Evolutionary conservation across 2,329 filamentous ascomycete species (phyloP), one percentile per base, ranked within the genome.

Genomic region (Neonectria punicea): DNA sequence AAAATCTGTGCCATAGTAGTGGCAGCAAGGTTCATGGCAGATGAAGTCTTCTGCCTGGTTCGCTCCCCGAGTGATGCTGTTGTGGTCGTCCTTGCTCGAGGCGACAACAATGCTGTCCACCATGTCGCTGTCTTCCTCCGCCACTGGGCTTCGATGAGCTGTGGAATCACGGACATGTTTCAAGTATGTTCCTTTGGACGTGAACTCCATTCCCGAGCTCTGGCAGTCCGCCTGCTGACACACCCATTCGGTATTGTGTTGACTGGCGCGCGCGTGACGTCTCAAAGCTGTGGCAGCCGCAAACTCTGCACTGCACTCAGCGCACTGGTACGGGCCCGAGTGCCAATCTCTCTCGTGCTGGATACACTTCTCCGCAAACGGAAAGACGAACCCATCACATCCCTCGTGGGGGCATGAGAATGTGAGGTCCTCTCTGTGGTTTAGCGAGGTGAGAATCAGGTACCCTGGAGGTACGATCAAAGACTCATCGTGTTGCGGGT

Each of bases 311-410:
- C 36, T 16, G 9, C 74, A 76, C 11, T 74, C 60, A 0, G 64
- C 64, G 4, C 74, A 76, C 1, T 44, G 20, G 3, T 76, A 76
- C 0, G 67, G 63, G 0, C 61, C 67, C 3, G 50, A 50, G 10
- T 76, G 74, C 73, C 73, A 76, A 1, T 73, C 63, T 0, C 63
- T 32, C 1, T 75, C 66, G 16, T 76, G 74, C 5, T 65, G 57
- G n/a, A 65, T 61, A n/a, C 72, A 75, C n/a, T 73, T 70, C 5
- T 66, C n/a, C 1, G 43, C 32, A 0, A 67, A 67, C 2, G 54
- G 14, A 9, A 76, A 76, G 0, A 51, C 9, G 28, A 74, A 68
- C 1, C 74, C 74, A n/a, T 76, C 74, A 39, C 74, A 76, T 5
- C 63, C 55, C 2, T 63, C 2, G 41, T 75, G 70, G 0, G 74